phyloP scores from a whole-genome alignment of 2,329 filamentous ascomycete species.

The Seiridium unicorne region DNA sequence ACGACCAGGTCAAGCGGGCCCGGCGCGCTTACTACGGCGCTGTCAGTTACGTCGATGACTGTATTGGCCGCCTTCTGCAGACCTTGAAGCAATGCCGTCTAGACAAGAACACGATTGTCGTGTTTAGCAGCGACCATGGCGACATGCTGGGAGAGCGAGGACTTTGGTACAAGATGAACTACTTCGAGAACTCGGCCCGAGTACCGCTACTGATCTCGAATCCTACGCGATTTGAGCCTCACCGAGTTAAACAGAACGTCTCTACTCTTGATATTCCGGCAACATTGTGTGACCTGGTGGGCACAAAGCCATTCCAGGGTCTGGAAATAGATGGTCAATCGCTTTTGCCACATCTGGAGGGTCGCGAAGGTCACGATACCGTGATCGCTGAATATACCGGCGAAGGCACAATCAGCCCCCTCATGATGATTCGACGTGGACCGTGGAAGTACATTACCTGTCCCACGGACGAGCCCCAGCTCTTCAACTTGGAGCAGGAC shows the following conservation, averaged over 20 bases:
- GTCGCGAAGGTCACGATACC: constrained; percentile 70
- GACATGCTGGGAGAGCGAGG: constrained; percentile 94
- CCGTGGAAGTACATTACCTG: constrained; percentile 91
- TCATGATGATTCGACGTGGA: constrained; percentile 91
- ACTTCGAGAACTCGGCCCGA: constrained; percentile 87
- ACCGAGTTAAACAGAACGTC: constrained; percentile 78
- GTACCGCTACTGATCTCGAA: constrained; percentile 86
- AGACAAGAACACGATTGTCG: constrained; percentile 81
- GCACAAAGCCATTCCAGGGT: constrained; percentile 63
- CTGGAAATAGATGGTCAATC: constrained; percentile 87
- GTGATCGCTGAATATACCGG: constrained; percentile 96
- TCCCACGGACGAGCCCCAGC: constrained; percentile 77
- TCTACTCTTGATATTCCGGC: constrained; percentile 89
- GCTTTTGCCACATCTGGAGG: constrained; percentile 74
- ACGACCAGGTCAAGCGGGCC: constrained; percentile 82
- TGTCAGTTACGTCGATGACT: constrained; percentile 91
- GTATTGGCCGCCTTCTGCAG: constrained; percentile 77
- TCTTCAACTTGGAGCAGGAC: constrained; percentile 77
- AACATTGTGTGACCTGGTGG: constrained; percentile 81
- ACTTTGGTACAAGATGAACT: constrained; percentile 97
- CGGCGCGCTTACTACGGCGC: constrained; percentile 89
- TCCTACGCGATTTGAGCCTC: constrained; percentile 71
- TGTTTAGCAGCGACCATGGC: constrained; percentile 92
- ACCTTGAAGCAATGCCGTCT: constrained; percentile 78
- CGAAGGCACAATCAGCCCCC: constrained; percentile 82